These are phyloP conservation scores for Nissolia schottii DNA, from an alignment of 306 rosid genomes.

Conservation along the genomic window DNA sequence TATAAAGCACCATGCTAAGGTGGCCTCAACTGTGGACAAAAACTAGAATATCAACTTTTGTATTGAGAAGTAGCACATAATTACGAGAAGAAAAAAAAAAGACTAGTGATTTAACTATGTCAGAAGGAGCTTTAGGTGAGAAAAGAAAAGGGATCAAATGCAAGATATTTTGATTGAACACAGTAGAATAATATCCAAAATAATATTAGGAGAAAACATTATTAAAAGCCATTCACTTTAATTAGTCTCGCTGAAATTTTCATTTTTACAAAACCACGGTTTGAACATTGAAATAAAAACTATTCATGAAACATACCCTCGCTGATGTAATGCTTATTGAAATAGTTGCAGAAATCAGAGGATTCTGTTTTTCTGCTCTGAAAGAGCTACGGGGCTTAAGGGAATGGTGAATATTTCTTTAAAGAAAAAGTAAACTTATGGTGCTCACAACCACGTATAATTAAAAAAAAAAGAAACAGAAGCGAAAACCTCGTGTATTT, in stretches of 20 bases:
- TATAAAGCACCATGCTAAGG: slow-evolving; percentile 13
- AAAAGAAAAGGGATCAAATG: neutral
- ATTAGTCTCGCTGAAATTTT: no score
- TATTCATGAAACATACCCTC: neutral
- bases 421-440: neutral
- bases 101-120: neutral
- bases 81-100: slow-evolving; percentile 1
- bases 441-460: neutral
- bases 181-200: neutral
- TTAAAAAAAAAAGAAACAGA: neutral
- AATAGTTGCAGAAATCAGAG: neutral
- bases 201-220: no score
- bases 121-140: neutral
- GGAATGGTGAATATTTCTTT: neutral
- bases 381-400: neutral
- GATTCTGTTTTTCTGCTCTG: neutral
- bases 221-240: no score
- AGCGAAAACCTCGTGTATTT: neutral
- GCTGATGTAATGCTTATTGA: neutral
- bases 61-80: neutral
- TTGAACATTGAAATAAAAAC: no score
- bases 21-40: slow-evolving; percentile 29
- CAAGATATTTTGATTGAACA: neutral
- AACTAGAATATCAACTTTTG: slow-evolving; percentile 19
- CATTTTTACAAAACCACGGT: no score